These are phyloP conservation scores for Coleophoma eucalyptorum DNA, from an alignment of 2,329 filamentous ascomycete genomes.

Conservation along the genomic window DNA sequence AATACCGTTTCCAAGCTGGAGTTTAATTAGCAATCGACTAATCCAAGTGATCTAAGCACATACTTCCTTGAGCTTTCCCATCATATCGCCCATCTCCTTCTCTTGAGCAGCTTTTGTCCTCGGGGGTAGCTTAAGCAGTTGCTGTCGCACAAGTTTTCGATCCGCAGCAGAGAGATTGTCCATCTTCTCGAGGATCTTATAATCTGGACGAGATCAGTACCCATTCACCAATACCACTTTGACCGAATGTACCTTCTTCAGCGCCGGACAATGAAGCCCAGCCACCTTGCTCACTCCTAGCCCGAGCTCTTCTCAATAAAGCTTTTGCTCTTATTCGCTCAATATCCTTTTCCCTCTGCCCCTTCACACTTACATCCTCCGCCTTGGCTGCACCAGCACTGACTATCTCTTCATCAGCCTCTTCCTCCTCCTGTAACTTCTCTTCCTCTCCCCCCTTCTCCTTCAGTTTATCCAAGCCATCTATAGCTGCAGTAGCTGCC, in stretches of 20 bases:
- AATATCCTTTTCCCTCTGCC: conserved; percentile 56
- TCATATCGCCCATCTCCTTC: conserved; percentile 91
- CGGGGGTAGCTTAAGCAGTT: conserved; percentile 62
- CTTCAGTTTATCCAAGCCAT: conserved; percentile 63
- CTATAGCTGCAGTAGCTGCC: conserved; percentile 68
- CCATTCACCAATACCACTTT: background rate
- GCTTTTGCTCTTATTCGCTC: conserved; percentile 78
- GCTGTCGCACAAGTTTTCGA: conserved; percentile 60
- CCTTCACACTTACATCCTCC: conserved; percentile 24
- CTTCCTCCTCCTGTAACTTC: conserved; percentile 32
- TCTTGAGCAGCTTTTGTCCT: conserved; percentile 76
- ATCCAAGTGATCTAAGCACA: conserved; percentile 26
- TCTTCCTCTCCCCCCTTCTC: conserved; percentile 25
- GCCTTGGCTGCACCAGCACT: conserved; percentile 53
- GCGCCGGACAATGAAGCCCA: conserved; percentile 81
- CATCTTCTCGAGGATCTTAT: conserved; percentile 60
- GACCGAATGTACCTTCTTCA: conserved; percentile 39
- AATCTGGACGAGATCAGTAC: conserved; percentile 48
- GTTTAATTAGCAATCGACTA: conserved; percentile 1
- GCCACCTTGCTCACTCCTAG: conserved; percentile 62
- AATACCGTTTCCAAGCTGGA: conserved; percentile 79
- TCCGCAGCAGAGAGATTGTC: conserved; percentile 63
- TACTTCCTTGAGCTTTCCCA: conserved; percentile 86
- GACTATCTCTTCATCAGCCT: conserved; percentile 56
- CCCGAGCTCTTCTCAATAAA: conserved; percentile 48